phyloP scores from a whole-genome alignment of 345 rosid genomes.

The Psidium guajava region DNA sequence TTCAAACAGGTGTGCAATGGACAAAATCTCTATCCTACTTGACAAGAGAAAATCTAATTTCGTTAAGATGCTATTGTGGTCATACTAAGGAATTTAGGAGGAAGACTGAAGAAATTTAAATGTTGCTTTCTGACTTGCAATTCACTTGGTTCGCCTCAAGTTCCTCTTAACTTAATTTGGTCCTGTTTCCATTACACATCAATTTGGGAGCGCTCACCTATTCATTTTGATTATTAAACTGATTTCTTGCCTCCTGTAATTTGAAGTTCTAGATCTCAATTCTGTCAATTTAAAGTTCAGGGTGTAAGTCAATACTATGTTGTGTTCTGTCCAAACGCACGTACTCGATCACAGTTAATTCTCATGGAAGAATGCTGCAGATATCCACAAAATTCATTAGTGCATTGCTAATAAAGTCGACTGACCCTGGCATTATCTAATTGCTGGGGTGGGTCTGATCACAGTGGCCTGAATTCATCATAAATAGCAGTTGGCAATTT shows the following conservation, averaged over 20 bases:
- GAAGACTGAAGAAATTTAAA: not conserved
- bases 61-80: not conserved
- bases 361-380: not conserved
- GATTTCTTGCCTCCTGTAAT: not conserved
- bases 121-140: not conserved
- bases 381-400: not conserved
- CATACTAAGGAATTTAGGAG: not conserved
- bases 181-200: not conserved
- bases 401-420: not conserved
- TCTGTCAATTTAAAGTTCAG: not conserved
- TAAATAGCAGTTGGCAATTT: slow-evolving; percentile 32
- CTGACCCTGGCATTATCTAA: not conserved
- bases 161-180: not conserved
- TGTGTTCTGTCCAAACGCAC: not conserved
- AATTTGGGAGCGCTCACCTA: not conserved
- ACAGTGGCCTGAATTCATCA: slow-evolving; percentile 69
- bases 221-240: not conserved
- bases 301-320: not conserved
- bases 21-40: not conserved
- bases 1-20: not conserved
- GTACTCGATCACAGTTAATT: not conserved
- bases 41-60: not conserved
- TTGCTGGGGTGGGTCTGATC: not conserved
- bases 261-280: not conserved
- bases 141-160: not conserved